Conservation (phyloP, 495 filamentous ascomycete species). For the Saxophila tyrrhenica region DNA sequence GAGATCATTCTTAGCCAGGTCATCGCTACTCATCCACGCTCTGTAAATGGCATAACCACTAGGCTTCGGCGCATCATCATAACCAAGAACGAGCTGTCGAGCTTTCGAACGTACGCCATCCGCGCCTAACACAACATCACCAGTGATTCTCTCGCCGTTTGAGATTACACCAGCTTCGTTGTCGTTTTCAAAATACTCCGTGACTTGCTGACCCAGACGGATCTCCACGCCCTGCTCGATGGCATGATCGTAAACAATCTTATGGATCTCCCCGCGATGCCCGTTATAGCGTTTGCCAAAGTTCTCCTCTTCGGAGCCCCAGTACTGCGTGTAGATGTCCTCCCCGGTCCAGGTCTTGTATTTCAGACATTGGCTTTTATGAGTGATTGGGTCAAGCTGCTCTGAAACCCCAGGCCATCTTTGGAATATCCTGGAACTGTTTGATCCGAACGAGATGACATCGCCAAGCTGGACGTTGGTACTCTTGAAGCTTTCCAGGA, state of each 20-base stretch:
- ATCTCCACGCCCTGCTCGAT: conserved; percentile 45
- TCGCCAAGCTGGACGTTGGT: conserved; percentile 16
- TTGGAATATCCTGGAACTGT: conserved; percentile 39
- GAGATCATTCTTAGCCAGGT: conserved; percentile 24
- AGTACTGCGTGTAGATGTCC: conserved; percentile 27
- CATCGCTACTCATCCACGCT: conserved; percentile 21
- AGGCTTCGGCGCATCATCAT: conserved; percentile 48
- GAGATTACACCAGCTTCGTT: conserved; percentile 43
- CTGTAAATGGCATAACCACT: conserved; percentile 49
- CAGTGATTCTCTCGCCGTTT: conserved; percentile 39
- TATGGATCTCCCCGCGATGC: conserved; percentile 52
- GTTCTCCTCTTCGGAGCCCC: conserved; percentile 24
- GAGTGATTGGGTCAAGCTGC: conserved; percentile 41
- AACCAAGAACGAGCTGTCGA: conserved; percentile 49
- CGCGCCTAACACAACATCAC: conserved; percentile 50
- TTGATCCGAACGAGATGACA: conserved; percentile 38
- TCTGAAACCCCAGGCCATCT: conserved; percentile 45
- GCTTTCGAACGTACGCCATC: conserved; percentile 52
- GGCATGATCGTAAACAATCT: conserved; percentile 48
- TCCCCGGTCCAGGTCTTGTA: conserved; percentile 36
- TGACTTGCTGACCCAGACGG: conserved; percentile 42
- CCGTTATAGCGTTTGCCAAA: conserved; percentile 45
- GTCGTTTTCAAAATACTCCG: conserved; percentile 50
- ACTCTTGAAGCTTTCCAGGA: conserved; percentile 37
- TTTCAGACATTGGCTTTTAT: conserved; percentile 34